These are phyloP conservation scores for Mycothermus thermophilus DNA, from an alignment of 495 filamentous ascomycete species.

Conservation along the genomic window DNA sequence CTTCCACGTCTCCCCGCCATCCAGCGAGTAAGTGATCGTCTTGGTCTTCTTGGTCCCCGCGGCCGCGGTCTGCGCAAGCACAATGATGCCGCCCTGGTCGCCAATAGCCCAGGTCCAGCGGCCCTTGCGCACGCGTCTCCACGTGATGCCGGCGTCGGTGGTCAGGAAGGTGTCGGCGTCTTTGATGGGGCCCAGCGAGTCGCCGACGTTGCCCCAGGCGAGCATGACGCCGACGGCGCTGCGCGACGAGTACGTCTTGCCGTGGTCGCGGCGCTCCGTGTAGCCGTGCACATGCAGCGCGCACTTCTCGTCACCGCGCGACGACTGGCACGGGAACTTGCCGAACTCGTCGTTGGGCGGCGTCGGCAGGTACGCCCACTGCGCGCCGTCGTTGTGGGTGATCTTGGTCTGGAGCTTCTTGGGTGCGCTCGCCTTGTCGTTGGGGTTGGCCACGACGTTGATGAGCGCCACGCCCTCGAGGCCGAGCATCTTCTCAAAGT, in stretches of 20 bases:
- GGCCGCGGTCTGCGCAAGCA: constrained; percentile 48
- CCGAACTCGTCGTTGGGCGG: constrained; percentile 53
- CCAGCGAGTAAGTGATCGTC: constrained; percentile 57
- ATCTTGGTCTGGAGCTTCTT: constrained; percentile 84
- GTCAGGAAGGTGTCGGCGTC: constrained; percentile 80
- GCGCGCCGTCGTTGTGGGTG: constrained; percentile 86
- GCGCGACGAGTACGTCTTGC: constrained; percentile 72
- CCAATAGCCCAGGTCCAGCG: constrained; percentile 85
- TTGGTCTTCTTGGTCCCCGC: constrained; percentile 39
- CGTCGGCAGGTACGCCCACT: constrained; percentile 64
- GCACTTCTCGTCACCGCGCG: constrained; percentile 46
- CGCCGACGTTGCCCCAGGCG: constrained; percentile 80
- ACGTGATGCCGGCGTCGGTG: constrained; percentile 72
- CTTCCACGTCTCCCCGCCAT: constrained; percentile 66
- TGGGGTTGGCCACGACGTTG: constrained; percentile 67
- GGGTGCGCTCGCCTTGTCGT: constrained; percentile 39
- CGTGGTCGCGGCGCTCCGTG: constrained; percentile 66
- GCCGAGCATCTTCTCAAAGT: constrained; percentile 90
- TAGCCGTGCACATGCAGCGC: constrained; percentile 89
- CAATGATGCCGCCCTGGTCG: constrained; percentile 82
- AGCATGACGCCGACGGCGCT: constrained; percentile 89
- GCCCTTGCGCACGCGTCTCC: constrained; percentile 74
- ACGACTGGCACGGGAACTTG: constrained; percentile 54
- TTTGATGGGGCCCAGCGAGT: constrained; percentile 41
- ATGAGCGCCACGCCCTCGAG: constrained; percentile 80